A percentile compares a stretch with the other conserved stretches of the same genome.
Conservation (phyloP, 2,329 filamentous ascomycete species). For the Cladophialophora yegresii region DNA sequence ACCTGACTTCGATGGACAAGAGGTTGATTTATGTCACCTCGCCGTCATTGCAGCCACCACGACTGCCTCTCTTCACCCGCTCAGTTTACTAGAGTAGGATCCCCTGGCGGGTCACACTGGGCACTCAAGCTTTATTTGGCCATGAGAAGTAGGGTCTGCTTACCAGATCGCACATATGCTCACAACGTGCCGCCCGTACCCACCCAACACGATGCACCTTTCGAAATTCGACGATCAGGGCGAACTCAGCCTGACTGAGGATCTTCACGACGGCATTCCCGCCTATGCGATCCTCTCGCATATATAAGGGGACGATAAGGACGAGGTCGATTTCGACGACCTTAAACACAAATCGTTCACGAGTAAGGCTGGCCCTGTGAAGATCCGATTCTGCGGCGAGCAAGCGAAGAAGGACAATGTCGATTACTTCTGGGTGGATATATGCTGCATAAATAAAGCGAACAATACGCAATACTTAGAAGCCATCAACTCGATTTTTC, state of each 20-base stretch:
- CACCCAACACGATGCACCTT: constrained; percentile 13
- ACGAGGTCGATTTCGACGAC: constrained; percentile 25
- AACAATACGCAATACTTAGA: constrained; percentile 34
- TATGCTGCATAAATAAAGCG: constrained; percentile 36
- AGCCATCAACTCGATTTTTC: constrained; percentile 21
- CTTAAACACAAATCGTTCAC: neutral
- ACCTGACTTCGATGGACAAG: constrained; percentile 1
- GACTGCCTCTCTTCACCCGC: constrained; percentile 2
- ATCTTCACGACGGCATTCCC: neutral
- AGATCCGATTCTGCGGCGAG: constrained; percentile 2
- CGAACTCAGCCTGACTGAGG: neutral
- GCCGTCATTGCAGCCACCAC: constrained; percentile 3
- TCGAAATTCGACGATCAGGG: constrained; percentile 2
- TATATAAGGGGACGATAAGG: constrained; percentile 23
- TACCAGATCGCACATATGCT: neutral
- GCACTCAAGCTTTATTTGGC: neutral
- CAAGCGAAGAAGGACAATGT: neutral
- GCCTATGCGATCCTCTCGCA: constrained; percentile 33
- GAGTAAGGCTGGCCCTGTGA: neutral
- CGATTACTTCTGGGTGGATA: constrained; percentile 35
- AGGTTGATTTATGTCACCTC: constrained; percentile 1
- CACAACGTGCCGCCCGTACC: neutral
- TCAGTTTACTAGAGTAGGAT: neutral
- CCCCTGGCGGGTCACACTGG: neutral
- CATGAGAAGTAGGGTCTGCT: neutral